Base-by-base conservation (phyloP, 2,329 filamentous ascomycete species). In the Aspergillus luchuensis region DNA sequence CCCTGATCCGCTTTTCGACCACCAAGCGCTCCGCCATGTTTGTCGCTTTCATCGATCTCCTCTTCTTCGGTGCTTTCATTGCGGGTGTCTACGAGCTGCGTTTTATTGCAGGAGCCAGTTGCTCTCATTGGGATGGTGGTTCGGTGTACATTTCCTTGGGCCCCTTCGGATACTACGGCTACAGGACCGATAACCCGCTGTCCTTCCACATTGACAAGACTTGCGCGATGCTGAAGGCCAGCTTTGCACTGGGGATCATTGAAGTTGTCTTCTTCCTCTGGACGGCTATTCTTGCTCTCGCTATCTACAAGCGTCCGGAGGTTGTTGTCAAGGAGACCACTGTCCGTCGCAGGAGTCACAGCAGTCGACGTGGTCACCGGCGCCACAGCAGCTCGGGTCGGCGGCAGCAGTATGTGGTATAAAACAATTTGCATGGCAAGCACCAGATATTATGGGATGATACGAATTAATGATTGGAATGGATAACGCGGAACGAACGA, bases 201-300 rank as follows among this genome's bases (percentile, higher is more conserved):
- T 76, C 82, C 45, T 72, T 88, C 43, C 76, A 83, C 56, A 76
- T 88, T 39, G 83, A 91, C 76, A 94, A 94, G 82, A 86, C 87
- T 5, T 98, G 94, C 79, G 86, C 89, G 53, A 95, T 97, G 91
- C 86, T 97, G 72, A 98, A 97, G 85, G 90, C 93, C 1, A 85
- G 83, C 67, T 98, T 92, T 78, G 94, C 92, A 2, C 88, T 97
- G 67, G 92, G 86, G 52, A 97, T 98, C 75, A 96, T 97, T 84
- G 91, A 95, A 75, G 81, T 82, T 66, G 80, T 95, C 65, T 89
- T 93, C 74, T 97, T 96, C 79, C 88, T 89, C 74, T 81, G 89
- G 72, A 95, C 91, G 3, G 85, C 87, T 55, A 78, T 94, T 28
- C 81, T 95, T 47, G 91, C 92, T 15, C 65, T 80, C 49, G 78